Evolutionary conservation across 2,329 filamentous ascomycete species (phyloP), one percentile per base, ranked within the genome.

Genomic region (Fusarium sp.): DNA sequence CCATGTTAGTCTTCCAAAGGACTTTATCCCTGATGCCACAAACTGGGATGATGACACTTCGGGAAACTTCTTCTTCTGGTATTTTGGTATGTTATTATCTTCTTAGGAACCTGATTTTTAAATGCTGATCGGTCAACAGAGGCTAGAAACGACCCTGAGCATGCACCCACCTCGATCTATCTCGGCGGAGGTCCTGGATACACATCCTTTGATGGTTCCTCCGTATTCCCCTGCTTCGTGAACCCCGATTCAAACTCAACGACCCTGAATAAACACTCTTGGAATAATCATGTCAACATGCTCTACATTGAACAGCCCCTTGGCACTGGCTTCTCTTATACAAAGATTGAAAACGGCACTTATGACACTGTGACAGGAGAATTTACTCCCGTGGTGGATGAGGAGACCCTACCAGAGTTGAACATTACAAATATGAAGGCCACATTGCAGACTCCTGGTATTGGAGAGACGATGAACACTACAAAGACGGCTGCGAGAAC

Each of bases 141-240:
- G 33, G 81, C 82, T 2, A 80, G 83, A 16, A 75, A 83, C 12
- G 63, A 73, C 27, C 62, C 74, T 11, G 29, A 49, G 6, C 71
- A 66, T 63, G 76, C 75, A 3, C 70, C 70, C 6, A 75, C 73
- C 6, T 67, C 83, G 86, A 87, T 92, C 77, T 92, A 88, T 86
- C 83, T 92, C 68, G 91, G 90, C 77, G 90, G 90, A 56, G 90
- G 90, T 2, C 90, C 90, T 0, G 90, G 90, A 4, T 84, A 84
- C 55, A 89, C 87, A 74, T 90, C 88, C 42, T 86, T 92, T 83
- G 84, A 89, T 49, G 89, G 89, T 24, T 81, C 91, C 53, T 91
- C 91, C 72, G 82, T 85, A 60, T 90, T 90, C 27, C 84, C 84
- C 24, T 88, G 83, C 75, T 79, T 85, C 71, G 78, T 87, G 36